Evolutionary conservation across 306 rosid species (phyloP).

Genomic region (Cicer chorassanicum): DNA sequence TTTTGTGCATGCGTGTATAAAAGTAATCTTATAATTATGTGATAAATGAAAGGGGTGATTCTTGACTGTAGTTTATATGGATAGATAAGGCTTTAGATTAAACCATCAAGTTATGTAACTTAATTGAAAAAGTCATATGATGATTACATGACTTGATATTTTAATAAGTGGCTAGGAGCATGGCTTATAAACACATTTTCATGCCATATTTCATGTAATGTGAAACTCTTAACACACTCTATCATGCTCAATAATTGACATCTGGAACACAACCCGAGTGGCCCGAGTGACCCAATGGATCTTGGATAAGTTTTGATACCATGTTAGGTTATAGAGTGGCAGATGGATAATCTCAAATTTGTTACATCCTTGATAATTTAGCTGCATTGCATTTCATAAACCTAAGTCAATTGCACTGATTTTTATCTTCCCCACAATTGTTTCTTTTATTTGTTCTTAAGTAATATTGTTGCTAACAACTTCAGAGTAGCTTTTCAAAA

Average conservation of each 20-base stretch:
- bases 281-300: too few relatives aligned
- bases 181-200: too few relatives aligned
- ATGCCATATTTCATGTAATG: too few relatives aligned
- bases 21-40: neutral
- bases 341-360: neutral
- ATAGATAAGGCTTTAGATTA: slow-evolving; percentile 2
- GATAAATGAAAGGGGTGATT: slow-evolving; percentile 29
- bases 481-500: neutral
- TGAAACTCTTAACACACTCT: too few relatives aligned
- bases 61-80: slow-evolving; percentile 10
- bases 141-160: slow-evolving; percentile 20
- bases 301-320: too few relatives aligned
- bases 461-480: neutral
- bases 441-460: neutral
- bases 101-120: slow-evolving; percentile 11
- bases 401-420: neutral
- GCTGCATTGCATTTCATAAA: neutral
- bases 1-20: neutral
- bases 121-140: slow-evolving; percentile 1
- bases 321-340: too few relatives aligned
- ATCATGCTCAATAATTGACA: too few relatives aligned
- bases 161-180: neutral
- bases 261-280: too few relatives aligned
- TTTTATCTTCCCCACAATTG: neutral
- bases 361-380: neutral